phyloP scores from a whole-genome alignment of 352 stramenopile genomes.

The Poterioochromonas sp. region DNA sequence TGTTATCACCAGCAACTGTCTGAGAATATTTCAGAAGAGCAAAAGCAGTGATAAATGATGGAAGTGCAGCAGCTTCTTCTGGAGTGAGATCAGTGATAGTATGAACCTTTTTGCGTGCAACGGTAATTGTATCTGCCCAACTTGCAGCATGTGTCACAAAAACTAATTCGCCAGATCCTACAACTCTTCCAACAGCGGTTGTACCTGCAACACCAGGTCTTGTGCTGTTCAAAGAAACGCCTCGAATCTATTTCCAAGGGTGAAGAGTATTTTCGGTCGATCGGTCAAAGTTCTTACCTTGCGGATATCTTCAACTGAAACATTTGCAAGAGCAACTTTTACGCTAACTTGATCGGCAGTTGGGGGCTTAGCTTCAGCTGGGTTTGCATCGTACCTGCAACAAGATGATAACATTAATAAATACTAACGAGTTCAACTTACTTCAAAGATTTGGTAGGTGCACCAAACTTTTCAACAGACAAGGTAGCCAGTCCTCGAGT shows the following conservation, averaged over 20 bases:
- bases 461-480: not conserved
- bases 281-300: not conserved
- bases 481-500: not conserved
- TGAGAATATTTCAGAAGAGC: not conserved
- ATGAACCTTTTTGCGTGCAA: not conserved
- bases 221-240: not conserved
- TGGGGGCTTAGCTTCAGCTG: not conserved
- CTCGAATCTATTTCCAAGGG: not conserved
- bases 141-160: not conserved
- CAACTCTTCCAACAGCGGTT: not conserved
- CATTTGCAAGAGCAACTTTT: not conserved
- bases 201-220: not conserved
- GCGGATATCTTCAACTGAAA: not conserved
- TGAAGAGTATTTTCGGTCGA: not conserved
- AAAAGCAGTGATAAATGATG: not conserved
- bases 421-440: not conserved
- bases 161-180: not conserved
- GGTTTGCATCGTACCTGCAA: not conserved
- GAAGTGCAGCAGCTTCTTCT: slow-evolving; percentile 12
- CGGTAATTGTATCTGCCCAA: not conserved
- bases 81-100: not conserved
- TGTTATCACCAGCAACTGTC: not conserved
- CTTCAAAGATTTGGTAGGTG: not conserved
- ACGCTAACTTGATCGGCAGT: not conserved
- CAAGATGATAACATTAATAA: not conserved